phyloP scores from a whole-genome alignment of 495 filamentous ascomycete species.

The Penicillium flavigenum region DNA sequence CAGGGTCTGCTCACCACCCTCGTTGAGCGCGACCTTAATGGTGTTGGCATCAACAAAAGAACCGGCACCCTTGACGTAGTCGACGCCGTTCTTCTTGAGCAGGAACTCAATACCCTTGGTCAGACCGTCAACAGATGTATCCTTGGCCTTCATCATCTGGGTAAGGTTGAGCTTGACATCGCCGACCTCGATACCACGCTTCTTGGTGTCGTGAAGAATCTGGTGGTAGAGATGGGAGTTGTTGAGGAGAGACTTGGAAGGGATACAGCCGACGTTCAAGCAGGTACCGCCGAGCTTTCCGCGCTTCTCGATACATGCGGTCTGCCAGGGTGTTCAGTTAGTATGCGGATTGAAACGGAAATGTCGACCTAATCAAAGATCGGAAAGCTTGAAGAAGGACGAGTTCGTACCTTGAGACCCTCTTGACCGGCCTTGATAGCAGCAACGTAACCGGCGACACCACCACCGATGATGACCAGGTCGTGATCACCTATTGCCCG shows the following conservation, averaged over 20 bases:
- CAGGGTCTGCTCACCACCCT: conserved; percentile 84
- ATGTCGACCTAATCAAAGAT: background rate
- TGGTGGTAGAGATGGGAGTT: conserved; percentile 99
- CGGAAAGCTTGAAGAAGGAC: background rate
- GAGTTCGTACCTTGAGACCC: conserved; percentile 78
- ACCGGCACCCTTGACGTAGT: conserved; percentile 91
- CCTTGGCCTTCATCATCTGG: conserved; percentile 98
- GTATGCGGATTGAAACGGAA: conserved; percentile 1
- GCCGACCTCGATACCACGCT: conserved; percentile 93
- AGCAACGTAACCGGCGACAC: conserved; percentile 97
- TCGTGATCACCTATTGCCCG: conserved; percentile 74
- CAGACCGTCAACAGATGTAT: conserved; percentile 79
- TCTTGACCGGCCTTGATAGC: conserved; percentile 99
- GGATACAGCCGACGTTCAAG: conserved; percentile 98
- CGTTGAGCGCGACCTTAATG: conserved; percentile 81
- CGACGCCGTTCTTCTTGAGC: conserved; percentile 97
- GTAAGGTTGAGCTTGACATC: conserved; percentile 93
- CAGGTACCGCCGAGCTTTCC: conserved; percentile 93
- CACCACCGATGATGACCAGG: conserved; percentile 92
- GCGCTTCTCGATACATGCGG: conserved; percentile 97
- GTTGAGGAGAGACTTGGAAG: conserved; percentile 98
- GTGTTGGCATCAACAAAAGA: conserved; percentile 88
- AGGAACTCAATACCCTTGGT: conserved; percentile 98
- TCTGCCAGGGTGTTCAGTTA: conserved; percentile 51
- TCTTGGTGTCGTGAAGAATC: conserved; percentile 94